Evolutionary conservation across 495 filamentous ascomycete genomes (phyloP), one percentile per base, ranked within the genome.

Genomic region (Penicillium cosmopolitanum): DNA sequence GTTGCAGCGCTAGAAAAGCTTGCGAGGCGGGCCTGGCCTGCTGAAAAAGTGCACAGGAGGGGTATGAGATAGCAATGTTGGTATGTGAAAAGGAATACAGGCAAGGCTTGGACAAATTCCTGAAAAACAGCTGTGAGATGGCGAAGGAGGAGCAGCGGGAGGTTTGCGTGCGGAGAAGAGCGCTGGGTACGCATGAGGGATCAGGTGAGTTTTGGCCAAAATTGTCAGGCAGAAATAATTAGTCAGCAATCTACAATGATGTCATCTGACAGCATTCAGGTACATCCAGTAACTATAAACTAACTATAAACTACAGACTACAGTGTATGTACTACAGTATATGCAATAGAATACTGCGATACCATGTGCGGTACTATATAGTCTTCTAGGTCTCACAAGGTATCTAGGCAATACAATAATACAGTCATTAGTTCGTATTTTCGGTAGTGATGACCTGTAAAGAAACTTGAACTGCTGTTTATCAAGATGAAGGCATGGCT

Each of bases 151-250:
- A 51, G 19, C 48, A 55, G 38, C 53, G 53, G 61, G 43, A 71
- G 66, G 61, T 69, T 70, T 70, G 66, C 60, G 65, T 72, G 69
- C 69, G 67, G 67, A 72, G 69, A 70, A 61, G 46, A 48, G 46
- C 46, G 23, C 10, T 9, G 46, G 5, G 19, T 2, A 21, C 19
- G 19, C 19, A n/a, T 21, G 19, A 2, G 19, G 46, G 21, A 48
- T 48, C 46, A 48, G 46, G 46, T 48, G 46, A 48, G 15, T 48
- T 28, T 9, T 1, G 18, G 15, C 46, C 46, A 31, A 3, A 19
- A 7, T 4, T 25, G 9, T 31, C 18, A 48, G 46, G 46, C 46
- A 48, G 4, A 23, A 23, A 12, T 5, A 4, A 2, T 19, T 18
- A 23, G 10, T 13, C 46, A 25, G 18, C 18, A 9, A 7, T 11